A percentile compares a stretch with the other conserved stretches of the same genome.
Evolutionary conservation across 768 basidiomycete species (phyloP).

Genomic region (Lactarius hatsudake): DNA sequence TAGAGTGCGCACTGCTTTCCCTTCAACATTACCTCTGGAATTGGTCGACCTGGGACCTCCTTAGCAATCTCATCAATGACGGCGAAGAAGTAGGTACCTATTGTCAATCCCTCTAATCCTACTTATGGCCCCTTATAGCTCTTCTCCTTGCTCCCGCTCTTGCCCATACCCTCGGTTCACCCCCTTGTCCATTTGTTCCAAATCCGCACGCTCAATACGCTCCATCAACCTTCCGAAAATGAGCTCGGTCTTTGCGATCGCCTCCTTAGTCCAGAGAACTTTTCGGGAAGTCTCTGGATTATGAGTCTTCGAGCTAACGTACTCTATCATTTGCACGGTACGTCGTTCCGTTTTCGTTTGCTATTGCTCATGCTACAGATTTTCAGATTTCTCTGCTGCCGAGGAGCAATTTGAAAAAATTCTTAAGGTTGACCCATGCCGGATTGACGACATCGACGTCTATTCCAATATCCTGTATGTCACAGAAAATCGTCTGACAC

Average conservation of each 20-base stretch:
- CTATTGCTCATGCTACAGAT: constrained; percentile 18
- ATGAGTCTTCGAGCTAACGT: constrained; percentile 85
- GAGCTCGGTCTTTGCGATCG: constrained; percentile 80
- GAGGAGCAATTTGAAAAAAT: constrained; percentile 84
- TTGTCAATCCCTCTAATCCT: neutral
- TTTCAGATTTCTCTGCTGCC: constrained; percentile 81
- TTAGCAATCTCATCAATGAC: constrained; percentile 27
- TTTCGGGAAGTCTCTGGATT: constrained; percentile 81
- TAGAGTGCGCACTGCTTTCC: constrained; percentile 74
- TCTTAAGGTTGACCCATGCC: constrained; percentile 74
- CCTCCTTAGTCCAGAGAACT: constrained; percentile 65
- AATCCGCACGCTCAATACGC: constrained; percentile 83
- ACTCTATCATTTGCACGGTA: constrained; percentile 88
- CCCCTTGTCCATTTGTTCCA: constrained; percentile 72
- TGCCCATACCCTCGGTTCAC: constrained; percentile 51
- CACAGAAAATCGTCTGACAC: constrained; percentile 80
- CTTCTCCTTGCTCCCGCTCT: constrained; percentile 42
- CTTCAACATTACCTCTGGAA: constrained; percentile 28
- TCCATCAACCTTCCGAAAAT: constrained; percentile 85
- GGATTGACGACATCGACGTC: constrained; percentile 93
- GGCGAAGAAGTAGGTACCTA: constrained; percentile 23
- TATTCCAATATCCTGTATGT: constrained; percentile 98
- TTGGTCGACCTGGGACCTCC: constrained; percentile 25
- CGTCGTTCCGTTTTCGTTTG: constrained; percentile 7
- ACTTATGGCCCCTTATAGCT: constrained; percentile 34